These are phyloP conservation scores for Golovinomyces cichoracearum DNA, from an alignment of 2,329 filamentous ascomycete genomes.

Conservation along the genomic window DNA sequence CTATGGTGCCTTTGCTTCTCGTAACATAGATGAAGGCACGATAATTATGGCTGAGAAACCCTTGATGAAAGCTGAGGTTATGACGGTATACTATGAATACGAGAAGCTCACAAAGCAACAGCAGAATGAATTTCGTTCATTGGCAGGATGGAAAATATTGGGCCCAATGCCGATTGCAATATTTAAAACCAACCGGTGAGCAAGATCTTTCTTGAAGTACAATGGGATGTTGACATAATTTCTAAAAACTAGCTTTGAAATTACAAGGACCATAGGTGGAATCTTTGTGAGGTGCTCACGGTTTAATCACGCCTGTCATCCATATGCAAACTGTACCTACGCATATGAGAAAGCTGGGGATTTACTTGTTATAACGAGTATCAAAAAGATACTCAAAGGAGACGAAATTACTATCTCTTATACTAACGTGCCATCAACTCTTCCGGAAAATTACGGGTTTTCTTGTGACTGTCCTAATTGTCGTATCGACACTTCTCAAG, in stretches of 20 bases:
- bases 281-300: constrained; percentile 27
- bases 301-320: constrained; percentile 32
- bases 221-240: not conserved
- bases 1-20: constrained; percentile 12
- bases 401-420: constrained; percentile 28
- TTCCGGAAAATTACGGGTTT: constrained; percentile 26
- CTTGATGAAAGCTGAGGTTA: constrained; percentile 6
- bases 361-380: constrained; percentile 20
- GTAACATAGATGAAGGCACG: constrained; percentile 9
- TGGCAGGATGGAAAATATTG: constrained; percentile 6
- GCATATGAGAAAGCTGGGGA: constrained; percentile 11
- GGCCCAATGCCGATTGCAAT: constrained; percentile 6
- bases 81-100: constrained; percentile 5
- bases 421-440: constrained; percentile 16
- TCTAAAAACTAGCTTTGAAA: constrained; percentile 5
- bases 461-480: constrained; percentile 26
- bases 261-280: constrained; percentile 7
- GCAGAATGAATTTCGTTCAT: constrained; percentile 5
- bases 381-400: constrained; percentile 18
- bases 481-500: too few relatives aligned
- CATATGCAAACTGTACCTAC: constrained; percentile 21
- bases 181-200: constrained; percentile 13
- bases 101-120: constrained; percentile 7
- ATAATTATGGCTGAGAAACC: constrained; percentile 11
- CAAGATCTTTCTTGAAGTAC: constrained; percentile 1